Evolutionary conservation across 208 protist genomes (phyloP).

Genomic region (Trypanosoma boissoni): DNA sequence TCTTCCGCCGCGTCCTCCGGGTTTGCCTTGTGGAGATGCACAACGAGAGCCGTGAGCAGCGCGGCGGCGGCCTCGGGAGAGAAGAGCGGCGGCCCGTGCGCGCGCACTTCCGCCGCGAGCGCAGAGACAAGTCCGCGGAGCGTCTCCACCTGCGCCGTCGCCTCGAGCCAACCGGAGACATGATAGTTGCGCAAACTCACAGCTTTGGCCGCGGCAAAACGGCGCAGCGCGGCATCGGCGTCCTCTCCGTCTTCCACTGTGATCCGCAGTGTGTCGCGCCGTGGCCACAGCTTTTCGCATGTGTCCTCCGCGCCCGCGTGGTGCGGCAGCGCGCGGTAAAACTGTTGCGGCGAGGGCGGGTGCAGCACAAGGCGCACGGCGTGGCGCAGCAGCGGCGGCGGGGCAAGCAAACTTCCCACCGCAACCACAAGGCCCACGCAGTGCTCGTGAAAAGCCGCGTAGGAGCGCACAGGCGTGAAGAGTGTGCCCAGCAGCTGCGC

Average conservation of each 20-base stretch:
- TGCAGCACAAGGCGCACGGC: constrained; percentile 32
- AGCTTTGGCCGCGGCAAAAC: constrained; percentile 19
- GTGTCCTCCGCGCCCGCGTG: neutral
- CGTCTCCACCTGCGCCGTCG: constrained; percentile 30
- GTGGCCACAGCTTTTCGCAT: neutral
- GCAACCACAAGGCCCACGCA: constrained; percentile 21
- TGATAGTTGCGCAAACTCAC: constrained; percentile 55
- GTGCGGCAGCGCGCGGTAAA: constrained; percentile 15
- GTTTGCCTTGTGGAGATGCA: constrained; percentile 18
- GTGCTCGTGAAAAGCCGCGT: constrained; percentile 33
- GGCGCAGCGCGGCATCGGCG: neutral
- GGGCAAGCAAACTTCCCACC: constrained; percentile 21
- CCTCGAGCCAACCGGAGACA: constrained; percentile 60
- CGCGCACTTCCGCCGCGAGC: constrained; percentile 19
- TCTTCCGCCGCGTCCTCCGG: neutral
- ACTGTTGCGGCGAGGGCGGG: constrained; percentile 16
- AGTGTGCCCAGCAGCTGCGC: constrained; percentile 25
- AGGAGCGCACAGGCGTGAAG: constrained; percentile 16
- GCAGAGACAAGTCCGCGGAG: constrained; percentile 21
- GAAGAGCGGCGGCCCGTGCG: constrained; percentile 35
- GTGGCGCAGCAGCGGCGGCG: constrained; percentile 22
- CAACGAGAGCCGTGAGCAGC: constrained; percentile 39
- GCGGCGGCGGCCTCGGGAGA: constrained; percentile 51
- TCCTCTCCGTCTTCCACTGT: neutral
- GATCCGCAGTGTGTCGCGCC: no score